A percentile compares a stretch with the other conserved stretches of the same genome.
Conservation (phyloP, 1,284 basidiomycete genomes). For the Trichosporon faecale region DNA sequence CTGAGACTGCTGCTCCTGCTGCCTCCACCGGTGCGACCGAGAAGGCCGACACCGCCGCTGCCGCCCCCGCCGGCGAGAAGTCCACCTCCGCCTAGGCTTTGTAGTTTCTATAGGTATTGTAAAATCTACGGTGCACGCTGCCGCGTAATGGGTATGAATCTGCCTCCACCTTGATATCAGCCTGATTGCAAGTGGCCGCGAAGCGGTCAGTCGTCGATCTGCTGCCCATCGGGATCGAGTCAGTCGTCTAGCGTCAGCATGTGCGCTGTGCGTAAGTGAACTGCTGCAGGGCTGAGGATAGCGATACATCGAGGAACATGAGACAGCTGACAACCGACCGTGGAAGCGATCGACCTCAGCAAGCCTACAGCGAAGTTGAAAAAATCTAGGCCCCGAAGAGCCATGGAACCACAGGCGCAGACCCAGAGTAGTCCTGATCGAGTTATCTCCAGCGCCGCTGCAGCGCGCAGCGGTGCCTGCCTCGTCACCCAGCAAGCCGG, state of each 20-base stretch:
- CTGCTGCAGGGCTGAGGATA: neutral
- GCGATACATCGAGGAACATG: neutral
- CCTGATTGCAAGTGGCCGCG: neutral
- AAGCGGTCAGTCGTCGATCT: neutral
- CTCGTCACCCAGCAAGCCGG: no score
- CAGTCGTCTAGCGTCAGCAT: no score
- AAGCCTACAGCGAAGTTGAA: conserved; percentile 5
- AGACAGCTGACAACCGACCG: neutral
- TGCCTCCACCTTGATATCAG: neutral
- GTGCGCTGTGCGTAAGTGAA: no score
- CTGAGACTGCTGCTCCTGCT: neutral
- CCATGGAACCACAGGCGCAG: conserved; percentile 44
- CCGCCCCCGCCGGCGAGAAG: neutral
- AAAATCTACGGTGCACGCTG: neutral
- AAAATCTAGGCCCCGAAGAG: conserved; percentile 49
- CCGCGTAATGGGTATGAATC: neutral
- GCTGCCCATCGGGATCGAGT: neutral
- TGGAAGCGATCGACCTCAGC: neutral
- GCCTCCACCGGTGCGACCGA: conserved; percentile 13
- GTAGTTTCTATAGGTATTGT: conserved; percentile 9
- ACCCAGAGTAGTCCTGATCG: conserved; percentile 56
- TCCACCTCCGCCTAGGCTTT: neutral
- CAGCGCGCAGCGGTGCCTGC: neutral
- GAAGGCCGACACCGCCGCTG: neutral
- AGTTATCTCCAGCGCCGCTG: conserved; percentile 43